Conservation (phyloP, 192 early-diverging fungal species). For the Podila epigama region DNA sequence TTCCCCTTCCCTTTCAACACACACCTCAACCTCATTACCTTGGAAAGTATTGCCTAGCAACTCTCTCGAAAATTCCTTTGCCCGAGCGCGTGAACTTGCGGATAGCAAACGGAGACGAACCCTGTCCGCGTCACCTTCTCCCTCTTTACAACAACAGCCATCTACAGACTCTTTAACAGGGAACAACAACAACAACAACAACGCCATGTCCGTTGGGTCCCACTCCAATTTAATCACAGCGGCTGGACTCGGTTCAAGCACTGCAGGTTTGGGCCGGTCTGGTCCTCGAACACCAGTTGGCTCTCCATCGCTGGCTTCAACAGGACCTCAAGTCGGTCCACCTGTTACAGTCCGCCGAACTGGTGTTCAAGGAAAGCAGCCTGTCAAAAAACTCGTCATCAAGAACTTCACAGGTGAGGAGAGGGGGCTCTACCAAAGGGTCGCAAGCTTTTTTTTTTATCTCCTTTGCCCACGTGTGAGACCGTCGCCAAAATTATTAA, state of each 20-base stretch:
- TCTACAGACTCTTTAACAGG: not conserved
- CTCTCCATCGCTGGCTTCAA: not conserved
- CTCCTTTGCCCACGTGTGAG: too few relatives aligned
- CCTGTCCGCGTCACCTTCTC: not conserved
- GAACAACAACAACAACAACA: conserved; percentile 3
- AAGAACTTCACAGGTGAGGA: conserved; percentile 65
- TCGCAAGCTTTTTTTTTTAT: too few relatives aligned
- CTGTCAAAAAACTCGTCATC: conserved; percentile 68
- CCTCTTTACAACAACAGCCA: not conserved
- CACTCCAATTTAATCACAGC: conserved; percentile 15
- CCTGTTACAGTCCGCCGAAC: conserved; percentile 25
- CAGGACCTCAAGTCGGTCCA: conserved; percentile 14
- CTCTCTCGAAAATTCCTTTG: conserved; percentile 42
- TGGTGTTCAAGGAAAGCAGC: conserved; percentile 47
- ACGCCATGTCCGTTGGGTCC: conserved; percentile 28
- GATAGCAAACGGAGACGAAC: conserved; percentile 33
- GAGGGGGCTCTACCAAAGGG: too few relatives aligned
- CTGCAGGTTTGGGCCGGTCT: conserved; percentile 25
- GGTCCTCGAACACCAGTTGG: conserved; percentile 10
- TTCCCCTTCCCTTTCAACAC: conserved; percentile 15
- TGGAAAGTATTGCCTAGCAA: conserved; percentile 27
- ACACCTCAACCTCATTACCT: conserved; percentile 14
- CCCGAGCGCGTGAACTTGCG: conserved; percentile 38
- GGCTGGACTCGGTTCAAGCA: conserved; percentile 3
- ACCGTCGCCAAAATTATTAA: too few relatives aligned